Evolutionary conservation across 208 protist species (phyloP).

Genomic region (Trypanosoma conorhini): DNA sequence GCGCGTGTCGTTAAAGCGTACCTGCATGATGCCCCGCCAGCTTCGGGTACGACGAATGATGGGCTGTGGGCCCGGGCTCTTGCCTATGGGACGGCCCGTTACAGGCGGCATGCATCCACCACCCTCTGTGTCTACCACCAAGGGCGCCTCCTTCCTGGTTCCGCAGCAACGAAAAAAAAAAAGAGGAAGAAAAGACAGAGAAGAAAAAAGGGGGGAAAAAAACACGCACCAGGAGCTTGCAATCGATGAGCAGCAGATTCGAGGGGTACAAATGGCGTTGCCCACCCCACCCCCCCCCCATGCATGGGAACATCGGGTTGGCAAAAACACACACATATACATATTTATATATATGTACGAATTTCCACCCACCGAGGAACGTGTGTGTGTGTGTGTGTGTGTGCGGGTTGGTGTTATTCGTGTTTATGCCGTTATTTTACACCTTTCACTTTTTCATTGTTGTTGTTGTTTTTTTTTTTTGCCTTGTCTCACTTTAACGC

Average conservation of each 20-base stretch:
- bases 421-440: constrained; percentile 10
- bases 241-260: not conserved
- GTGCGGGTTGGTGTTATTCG: not conserved
- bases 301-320: not conserved
- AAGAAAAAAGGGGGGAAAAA: not conserved
- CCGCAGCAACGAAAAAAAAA: not conserved
- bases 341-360: not conserved
- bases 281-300: too few species aligned
- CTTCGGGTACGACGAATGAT: constrained; percentile 85
- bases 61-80: constrained; percentile 33
- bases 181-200: not conserved
- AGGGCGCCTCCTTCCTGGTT: not conserved
- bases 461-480: not conserved
- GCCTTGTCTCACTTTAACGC: not conserved
- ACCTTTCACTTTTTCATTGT: constrained; percentile 4
- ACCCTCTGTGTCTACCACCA: not conserved
- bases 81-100: constrained; percentile 25
- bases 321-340: not conserved
- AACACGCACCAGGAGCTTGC: not conserved
- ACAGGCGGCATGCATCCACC: constrained; percentile 19
- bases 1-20: constrained; percentile 81
- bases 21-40: constrained; percentile 91
- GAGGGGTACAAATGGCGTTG: not conserved
- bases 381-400: not conserved
- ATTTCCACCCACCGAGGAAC: not conserved